Base-by-base conservation (phyloP, 192 early-diverging fungal species). In the Coemansia asiatica region DNA sequence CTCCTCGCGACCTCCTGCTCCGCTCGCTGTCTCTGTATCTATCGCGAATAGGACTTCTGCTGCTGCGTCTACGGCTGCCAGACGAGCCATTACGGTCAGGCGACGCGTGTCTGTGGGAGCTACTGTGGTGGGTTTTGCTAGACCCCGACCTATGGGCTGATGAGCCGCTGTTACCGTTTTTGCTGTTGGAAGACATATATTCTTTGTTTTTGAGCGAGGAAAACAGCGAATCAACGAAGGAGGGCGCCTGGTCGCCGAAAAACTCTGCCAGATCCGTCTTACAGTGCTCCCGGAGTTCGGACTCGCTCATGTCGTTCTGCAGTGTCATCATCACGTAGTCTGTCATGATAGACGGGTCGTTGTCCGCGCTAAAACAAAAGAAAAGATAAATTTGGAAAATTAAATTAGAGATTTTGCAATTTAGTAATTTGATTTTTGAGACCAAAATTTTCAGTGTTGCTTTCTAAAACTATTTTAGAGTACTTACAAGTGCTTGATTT, bases 271-370 rank as follows among this genome's bases (percentile, higher is more conserved):
- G 44, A 36, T 79, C 76, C 33, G 49, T 65, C 56, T 65, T 67
- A 61, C 76, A 79, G 58, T 74, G 68, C 47, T 60, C 59, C 57
- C 74, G 69, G 9, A 74, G 65, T 21, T 72, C 76, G 6, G 29
- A 15, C 46, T 58, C 67, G 49, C 46, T 61, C 71, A 74, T 74
- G 51, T 79, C 71, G 71, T 79, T 79, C 44, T 74, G 71, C 56
- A 79, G 58, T 7, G 76, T 79, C 0, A 79, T 68, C 28, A 79
- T 36, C 23, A 79, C 67, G 40, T 79, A 79, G 68, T 79, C 76
- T 4, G 76, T 63, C 76, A 79, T 74, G n/a, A 71, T 79, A 0
- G 46, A 67, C 0, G 76, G 76, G 49, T 79, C 76, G 12, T 71
- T 71, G 60, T 74, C 76, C 28, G 64, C 74, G 33, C 72, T 75